Percentiles rank a stretch among this genome's conserved stretches.
Conservation (phyloP, 345 rosid genomes). For the Bruguiera gymnorhiza region DNA sequence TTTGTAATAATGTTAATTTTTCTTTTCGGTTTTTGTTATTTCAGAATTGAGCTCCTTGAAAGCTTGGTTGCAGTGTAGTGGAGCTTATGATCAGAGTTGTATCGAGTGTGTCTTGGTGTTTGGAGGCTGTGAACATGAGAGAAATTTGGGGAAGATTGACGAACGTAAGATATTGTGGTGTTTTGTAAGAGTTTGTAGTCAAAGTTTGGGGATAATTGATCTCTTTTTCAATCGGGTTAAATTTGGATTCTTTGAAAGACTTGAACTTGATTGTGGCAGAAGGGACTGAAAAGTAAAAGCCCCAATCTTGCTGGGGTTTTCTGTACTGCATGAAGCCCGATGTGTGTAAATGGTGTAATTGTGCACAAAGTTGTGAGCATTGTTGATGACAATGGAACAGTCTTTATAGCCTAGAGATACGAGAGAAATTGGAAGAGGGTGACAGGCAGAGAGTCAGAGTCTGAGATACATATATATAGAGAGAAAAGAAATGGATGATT, state of each 20-base stretch:
- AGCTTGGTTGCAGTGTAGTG: constrained; percentile 26
- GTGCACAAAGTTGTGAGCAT: constrained; percentile 4
- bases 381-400: constrained; percentile 24
- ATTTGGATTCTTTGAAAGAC: not conserved
- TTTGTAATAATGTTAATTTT: not conserved
- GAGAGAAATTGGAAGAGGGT: not conserved
- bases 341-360: constrained; percentile 15
- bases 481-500: constrained; percentile 60
- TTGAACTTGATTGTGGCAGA: constrained; percentile 8
- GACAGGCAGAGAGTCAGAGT: not conserved
- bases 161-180: constrained; percentile 11
- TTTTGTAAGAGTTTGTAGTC: constrained; percentile 16
- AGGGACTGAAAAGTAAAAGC: constrained; percentile 12
- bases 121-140: constrained; percentile 11
- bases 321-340: constrained; percentile 5
- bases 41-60: constrained; percentile 39
- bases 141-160: constrained; percentile 14
- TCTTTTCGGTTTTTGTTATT: constrained; percentile 1
- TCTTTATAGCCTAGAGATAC: constrained; percentile 22
- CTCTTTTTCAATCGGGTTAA: constrained; percentile 19
- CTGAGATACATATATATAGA: not conserved
- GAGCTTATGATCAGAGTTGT: constrained; percentile 20
- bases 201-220: constrained; percentile 17
- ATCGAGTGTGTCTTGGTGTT: constrained; percentile 20
- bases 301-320: constrained; percentile 11